Evolutionary conservation across 257 asterid species (phyloP).

Genomic region (Plantago ovata): DNA sequence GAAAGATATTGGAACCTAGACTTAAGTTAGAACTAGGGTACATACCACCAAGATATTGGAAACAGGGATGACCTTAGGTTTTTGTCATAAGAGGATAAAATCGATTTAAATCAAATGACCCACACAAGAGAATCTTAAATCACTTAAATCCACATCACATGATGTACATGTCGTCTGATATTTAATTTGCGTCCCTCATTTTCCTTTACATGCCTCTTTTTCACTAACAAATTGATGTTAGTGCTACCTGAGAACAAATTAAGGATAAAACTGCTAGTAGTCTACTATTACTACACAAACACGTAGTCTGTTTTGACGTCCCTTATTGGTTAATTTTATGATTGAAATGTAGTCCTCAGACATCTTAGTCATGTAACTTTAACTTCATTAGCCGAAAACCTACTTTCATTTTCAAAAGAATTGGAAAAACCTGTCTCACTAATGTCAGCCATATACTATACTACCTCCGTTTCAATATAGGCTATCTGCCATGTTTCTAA

Average conservation of each 20-base stretch:
- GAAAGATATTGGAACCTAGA: slow-evolving; percentile 8
- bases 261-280: too few species aligned
- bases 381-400: too few species aligned
- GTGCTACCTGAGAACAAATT: background rate
- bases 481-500: too few species aligned
- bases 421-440: background rate
- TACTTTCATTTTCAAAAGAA: background rate
- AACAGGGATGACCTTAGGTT: slow-evolving; percentile 41
- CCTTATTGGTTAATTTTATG: too few species aligned
- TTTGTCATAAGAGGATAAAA: slow-evolving; percentile 17
- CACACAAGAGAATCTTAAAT: background rate
- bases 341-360: too few species aligned
- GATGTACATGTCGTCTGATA: background rate
- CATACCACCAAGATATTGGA: slow-evolving; percentile 28
- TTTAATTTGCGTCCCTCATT: background rate
- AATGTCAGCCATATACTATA: too few species aligned
- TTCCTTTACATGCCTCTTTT: too few species aligned
- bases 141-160: background rate
- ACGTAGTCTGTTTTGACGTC: too few species aligned
- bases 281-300: too few species aligned
- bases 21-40: background rate
- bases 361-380: too few species aligned
- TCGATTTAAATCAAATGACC: background rate
- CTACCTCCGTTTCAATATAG: too few species aligned
- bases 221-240: too few species aligned